Evolutionary conservation across 2,329 filamentous ascomycete genomes (phyloP).

Genomic region (Microsporum canis): DNA sequence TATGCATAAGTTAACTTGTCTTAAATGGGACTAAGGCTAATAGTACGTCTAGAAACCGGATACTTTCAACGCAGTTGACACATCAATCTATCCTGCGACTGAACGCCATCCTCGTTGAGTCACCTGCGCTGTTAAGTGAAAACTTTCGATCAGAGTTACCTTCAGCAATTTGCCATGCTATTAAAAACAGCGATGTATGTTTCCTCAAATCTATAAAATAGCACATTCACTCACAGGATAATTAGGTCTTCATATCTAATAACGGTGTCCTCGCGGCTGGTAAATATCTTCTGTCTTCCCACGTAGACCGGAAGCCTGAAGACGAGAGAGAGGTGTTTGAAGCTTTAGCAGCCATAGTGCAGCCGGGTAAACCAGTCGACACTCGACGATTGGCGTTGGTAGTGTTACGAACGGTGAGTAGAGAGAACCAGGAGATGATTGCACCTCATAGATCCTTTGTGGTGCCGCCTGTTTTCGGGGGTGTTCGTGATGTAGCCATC

Average conservation of each 20-base stretch:
- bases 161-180: constrained; percentile 66
- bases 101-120: constrained; percentile 78
- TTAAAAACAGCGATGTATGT: constrained; percentile 63
- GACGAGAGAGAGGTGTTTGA: constrained; percentile 69
- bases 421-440: constrained; percentile 66
- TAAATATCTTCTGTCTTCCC: constrained; percentile 67
- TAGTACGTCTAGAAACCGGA: constrained; percentile 51
- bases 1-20: constrained; percentile 20
- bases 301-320: constrained; percentile 54
- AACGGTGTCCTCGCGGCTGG: constrained; percentile 82
- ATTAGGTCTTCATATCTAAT: constrained; percentile 68
- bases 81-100: constrained; percentile 73
- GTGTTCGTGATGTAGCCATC: constrained; percentile 82
- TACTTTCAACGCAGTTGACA: constrained; percentile 64
- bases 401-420: constrained; percentile 71
- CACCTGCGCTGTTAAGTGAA: constrained; percentile 57
- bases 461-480: constrained; percentile 74
- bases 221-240: not conserved
- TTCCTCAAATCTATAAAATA: constrained; percentile 8
- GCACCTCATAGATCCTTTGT: constrained; percentile 70
- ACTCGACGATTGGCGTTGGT: constrained; percentile 78
- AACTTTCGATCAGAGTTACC: constrained; percentile 63
- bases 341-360: constrained; percentile 60
- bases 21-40: constrained; percentile 17
- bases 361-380: constrained; percentile 67